Conservation (phyloP, 306 rosid species). For the Cucumis cinereus region DNA sequence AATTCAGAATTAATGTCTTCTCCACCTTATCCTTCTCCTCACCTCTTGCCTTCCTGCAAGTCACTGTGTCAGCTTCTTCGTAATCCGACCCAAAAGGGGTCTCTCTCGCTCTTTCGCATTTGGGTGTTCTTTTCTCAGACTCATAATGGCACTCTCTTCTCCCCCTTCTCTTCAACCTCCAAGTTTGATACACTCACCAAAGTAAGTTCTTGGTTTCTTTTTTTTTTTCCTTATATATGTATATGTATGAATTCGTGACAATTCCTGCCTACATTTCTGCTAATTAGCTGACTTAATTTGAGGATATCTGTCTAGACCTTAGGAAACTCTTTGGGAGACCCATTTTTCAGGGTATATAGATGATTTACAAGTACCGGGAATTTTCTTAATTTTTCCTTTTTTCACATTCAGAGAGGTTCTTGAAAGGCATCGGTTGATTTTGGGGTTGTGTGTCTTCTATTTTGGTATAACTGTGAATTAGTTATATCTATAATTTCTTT, state of each 20-base stretch:
- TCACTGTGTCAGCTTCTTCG: too few species aligned
- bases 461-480: not conserved
- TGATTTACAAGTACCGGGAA: not conserved
- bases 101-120: too few species aligned
- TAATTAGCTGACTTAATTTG: not conserved
- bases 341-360: not conserved
- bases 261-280: not conserved
- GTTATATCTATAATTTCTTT: not conserved
- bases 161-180: not conserved
- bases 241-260: too few species aligned
- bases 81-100: too few species aligned
- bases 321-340: not conserved
- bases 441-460: not conserved
- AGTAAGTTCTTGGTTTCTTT: not conserved
- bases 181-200: not conserved
- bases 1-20: too few species aligned
- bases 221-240: too few species aligned
- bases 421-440: not conserved
- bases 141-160: too few species aligned
- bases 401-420: not conserved
- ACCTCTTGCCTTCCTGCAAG: too few species aligned
- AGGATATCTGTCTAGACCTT: not conserved
- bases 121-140: too few species aligned
- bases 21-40: too few species aligned
- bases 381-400: not conserved